Evolutionary conservation across 2,329 filamentous ascomycete species (phyloP).

Genomic region (Trichoderma semiorbis): DNA sequence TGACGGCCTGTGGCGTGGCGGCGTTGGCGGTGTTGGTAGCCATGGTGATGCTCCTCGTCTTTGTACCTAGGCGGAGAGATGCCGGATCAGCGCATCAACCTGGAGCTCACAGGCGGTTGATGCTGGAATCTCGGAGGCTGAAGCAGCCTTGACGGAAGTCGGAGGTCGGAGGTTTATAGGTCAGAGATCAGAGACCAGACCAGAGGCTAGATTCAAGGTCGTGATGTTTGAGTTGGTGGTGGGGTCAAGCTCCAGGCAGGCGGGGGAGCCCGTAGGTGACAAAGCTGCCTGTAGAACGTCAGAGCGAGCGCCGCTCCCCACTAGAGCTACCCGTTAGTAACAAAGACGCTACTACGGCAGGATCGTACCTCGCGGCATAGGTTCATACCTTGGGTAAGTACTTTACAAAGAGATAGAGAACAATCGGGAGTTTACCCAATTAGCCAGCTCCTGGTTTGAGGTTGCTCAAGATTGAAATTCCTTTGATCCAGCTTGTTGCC

Average conservation of each 20-base stretch:
- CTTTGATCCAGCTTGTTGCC: background rate
- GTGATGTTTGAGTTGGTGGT: background rate
- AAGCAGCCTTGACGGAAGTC: background rate
- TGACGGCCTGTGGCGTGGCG: constrained; percentile 51
- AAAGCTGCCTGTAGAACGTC: constrained; percentile 7
- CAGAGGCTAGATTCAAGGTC: background rate
- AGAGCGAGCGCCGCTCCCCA: background rate
- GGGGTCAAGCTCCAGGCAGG: constrained; percentile 17
- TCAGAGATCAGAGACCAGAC: background rate
- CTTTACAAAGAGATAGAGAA: background rate
- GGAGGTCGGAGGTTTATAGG: background rate
- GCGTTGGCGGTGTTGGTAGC: constrained; percentile 18
- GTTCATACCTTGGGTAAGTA: background rate
- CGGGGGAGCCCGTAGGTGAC: background rate
- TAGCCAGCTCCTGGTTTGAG: background rate
- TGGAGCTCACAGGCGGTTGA: background rate
- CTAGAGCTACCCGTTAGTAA: background rate
- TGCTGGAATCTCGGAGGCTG: background rate
- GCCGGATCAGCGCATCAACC: constrained; percentile 11
- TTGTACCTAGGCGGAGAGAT: background rate
- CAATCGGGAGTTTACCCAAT: background rate
- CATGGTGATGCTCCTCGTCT: constrained; percentile 10
- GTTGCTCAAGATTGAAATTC: background rate
- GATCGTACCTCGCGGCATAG: background rate
- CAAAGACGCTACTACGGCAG: background rate